Evolutionary conservation across 225 moss, liverwort and hornwort species (phyloP).

Genomic region (Physcomitrium patens): DNA sequence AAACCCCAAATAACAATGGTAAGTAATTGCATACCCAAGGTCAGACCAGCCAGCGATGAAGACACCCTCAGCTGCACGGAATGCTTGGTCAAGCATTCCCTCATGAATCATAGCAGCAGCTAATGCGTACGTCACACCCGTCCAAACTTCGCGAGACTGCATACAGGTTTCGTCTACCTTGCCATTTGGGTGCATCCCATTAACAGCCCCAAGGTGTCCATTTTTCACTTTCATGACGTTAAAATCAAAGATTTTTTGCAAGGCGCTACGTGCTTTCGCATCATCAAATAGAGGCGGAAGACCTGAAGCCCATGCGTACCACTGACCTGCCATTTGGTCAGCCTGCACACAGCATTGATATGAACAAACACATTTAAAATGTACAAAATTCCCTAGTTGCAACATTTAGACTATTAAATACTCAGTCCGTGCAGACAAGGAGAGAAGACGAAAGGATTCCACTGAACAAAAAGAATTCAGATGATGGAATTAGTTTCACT

Average conservation of each 20-base stretch:
- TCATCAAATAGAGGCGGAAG: conserved; percentile 91
- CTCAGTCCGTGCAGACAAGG: conserved; percentile 14
- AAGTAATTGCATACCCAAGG: conserved; percentile 65
- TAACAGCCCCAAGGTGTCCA: conserved; percentile 89
- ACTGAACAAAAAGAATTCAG: conserved; percentile 12
- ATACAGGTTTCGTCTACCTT: conserved; percentile 93
- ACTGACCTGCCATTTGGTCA: conserved; percentile 96
- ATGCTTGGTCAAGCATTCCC: conserved; percentile 88
- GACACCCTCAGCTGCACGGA: conserved; percentile 87
- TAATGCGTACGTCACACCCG: conserved; percentile 89
- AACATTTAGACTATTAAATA: neutral
- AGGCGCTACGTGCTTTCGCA: conserved; percentile 79
- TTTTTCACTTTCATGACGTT: conserved; percentile 90
- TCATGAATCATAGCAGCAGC: conserved; percentile 96
- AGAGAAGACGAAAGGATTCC: neutral
- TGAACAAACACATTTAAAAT: conserved; percentile 23
- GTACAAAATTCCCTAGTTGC: neutral
- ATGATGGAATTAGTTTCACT: conserved; percentile 2
- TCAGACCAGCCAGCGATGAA: conserved; percentile 90
- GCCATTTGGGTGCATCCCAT: conserved; percentile 93
- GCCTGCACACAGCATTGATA: conserved; percentile 43
- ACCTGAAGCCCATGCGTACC: conserved; percentile 97
- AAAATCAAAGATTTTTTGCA: conserved; percentile 89
- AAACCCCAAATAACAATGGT: neutral
- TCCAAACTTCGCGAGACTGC: conserved; percentile 99